Evolutionary conservation across 2,329 filamentous ascomycete species (phyloP).

Genomic region (Xylaria sp.): DNA sequence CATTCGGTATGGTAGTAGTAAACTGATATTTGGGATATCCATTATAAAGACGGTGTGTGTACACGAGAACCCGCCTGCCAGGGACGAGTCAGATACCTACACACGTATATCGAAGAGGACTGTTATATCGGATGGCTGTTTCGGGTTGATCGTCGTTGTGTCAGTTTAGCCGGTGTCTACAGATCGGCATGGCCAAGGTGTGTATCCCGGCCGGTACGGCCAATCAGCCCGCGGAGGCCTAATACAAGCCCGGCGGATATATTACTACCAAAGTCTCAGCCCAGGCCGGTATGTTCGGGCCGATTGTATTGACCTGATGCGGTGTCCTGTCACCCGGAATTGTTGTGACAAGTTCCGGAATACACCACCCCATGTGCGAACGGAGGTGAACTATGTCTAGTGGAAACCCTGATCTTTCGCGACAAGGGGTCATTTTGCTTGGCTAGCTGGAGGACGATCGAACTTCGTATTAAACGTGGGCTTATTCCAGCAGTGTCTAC

Average conservation of each 20-base stretch:
- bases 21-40: no score
- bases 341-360: background rate
- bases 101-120: background rate
- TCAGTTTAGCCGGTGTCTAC: constrained; percentile 18
- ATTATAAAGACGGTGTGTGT: no score
- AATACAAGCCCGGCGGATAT: constrained; percentile 13
- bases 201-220: constrained; percentile 1
- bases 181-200: constrained; percentile 18
- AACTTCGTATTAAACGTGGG: background rate
- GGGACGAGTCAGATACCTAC: no score
- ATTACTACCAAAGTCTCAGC: constrained; percentile 4
- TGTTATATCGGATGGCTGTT: constrained; percentile 5
- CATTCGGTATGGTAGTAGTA: no score
- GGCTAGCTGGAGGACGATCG: background rate
- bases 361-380: background rate
- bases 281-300: background rate
- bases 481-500: background rate
- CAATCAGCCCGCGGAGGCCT: constrained; percentile 5
- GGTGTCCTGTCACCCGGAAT: constrained; percentile 5
- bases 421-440: background rate
- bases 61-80: background rate
- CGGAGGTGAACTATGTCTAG: background rate
- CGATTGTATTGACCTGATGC: background rate
- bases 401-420: background rate
- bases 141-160: background rate